Conservation (phyloP, 805 yeast genomes). For the Metschnikowia gelsemii region DNA sequence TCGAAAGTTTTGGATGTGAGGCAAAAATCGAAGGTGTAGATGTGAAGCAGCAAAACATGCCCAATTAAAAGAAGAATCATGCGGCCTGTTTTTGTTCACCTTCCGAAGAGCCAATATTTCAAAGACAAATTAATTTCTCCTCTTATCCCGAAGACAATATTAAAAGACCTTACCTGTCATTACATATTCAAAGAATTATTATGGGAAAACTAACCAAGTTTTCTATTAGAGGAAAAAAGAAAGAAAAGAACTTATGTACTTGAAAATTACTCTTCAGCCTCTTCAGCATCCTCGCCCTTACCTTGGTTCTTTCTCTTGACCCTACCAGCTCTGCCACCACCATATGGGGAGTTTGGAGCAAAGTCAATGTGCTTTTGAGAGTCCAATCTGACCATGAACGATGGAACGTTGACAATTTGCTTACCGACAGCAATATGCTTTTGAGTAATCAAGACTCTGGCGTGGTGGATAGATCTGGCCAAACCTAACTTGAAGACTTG, state of each 20-base stretch:
- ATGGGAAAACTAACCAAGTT: constrained; percentile 21
- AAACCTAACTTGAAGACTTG: constrained; percentile 99
- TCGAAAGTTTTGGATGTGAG: too few species aligned
- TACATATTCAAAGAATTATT: constrained; percentile 3
- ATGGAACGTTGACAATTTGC: constrained; percentile 98
- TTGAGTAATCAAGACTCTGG: constrained; percentile 97
- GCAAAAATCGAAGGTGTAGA: too few species aligned
- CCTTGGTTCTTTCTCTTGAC: constrained; percentile 87
- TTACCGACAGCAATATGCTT: constrained; percentile 99
- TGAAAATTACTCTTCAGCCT: constrained; percentile 68
- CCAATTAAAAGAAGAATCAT: too few species aligned
- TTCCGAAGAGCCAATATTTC: too few species aligned
- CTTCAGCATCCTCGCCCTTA: constrained; percentile 59
- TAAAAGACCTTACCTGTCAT: constrained; percentile 2
- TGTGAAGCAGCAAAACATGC: too few species aligned
- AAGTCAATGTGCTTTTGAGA: constrained; percentile 99
- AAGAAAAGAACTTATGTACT: constrained; percentile 17
- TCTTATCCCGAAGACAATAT: too few species aligned
- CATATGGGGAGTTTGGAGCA: constrained; percentile 98
- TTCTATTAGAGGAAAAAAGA: constrained; percentile 16
- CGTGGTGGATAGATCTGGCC: constrained; percentile 99
- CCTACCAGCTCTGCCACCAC: constrained; percentile 99
- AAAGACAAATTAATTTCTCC: too few species aligned
- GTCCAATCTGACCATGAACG: constrained; percentile 99
- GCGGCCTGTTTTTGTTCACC: too few species aligned